Base-by-base conservation (phyloP, 2,329 filamentous ascomycete species). In the Diaporthe velutina region DNA sequence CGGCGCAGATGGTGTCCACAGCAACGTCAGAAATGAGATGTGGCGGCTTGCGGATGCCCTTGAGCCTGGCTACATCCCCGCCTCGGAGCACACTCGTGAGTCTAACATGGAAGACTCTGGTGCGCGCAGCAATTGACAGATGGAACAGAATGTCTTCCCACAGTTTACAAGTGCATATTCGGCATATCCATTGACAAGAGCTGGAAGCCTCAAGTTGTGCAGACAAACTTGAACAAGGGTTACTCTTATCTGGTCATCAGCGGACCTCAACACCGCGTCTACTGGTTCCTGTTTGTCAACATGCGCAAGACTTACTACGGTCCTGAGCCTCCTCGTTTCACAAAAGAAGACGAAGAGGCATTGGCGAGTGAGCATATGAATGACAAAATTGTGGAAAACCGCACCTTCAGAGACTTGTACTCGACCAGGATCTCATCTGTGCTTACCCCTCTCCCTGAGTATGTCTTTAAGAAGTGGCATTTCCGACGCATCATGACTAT, bases 1-100 rank as follows among this genome's bases (percentile, higher is more conserved):
- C 0, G 84, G 85, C 0, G 82, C 83, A 0, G 85, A 87, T 60
- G 85, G 86, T 1, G 80, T 86, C 25, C 80, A 85, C 73, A 86
- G 85, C 76, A 77, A 74, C 0, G 79, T 84, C 1, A 78, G 85
- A 8, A 58, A 76, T 5, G 81, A 83, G 72, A 81, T 84, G 80
- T 75, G 45, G 48, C 67, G 73, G 12, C 19, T 75, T 9, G 70
- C 58, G 1, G 52, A 68, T n/a, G 4, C 35, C 10, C 38, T 60
- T 8, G 35, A 71, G 40, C 70, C 60, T 17, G 68, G 70, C 9
- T 42, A 42, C 4, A 58, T 75, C n/a, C 40, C 70, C 2, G 30
- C 48, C 12, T 35, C 50, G 5, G 70, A 75, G 42, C 35, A 40
- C 22, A 66, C 25, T 6, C 15, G 67, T 70, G 25, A 57, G 67